A percentile compares a stretch with the other conserved stretches of the same genome.
phyloP scores from a whole-genome alignment of 495 filamentous ascomycete genomes.

The Neurospora sp. region DNA sequence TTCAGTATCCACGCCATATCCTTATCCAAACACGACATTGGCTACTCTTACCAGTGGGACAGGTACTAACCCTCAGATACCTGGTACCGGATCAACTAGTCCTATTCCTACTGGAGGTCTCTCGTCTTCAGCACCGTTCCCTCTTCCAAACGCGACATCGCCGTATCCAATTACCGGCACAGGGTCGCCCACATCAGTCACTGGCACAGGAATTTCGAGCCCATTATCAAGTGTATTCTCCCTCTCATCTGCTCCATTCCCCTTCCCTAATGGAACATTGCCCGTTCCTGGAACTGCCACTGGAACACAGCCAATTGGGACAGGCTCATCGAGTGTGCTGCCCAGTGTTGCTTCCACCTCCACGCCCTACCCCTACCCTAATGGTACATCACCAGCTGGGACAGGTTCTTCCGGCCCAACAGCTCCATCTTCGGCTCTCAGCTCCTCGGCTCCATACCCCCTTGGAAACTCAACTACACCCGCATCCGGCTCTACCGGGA shows the following conservation, averaged over 20 bases:
- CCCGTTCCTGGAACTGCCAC: not conserved
- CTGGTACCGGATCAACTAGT: slow-evolving; percentile 1
- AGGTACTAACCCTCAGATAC: not conserved
- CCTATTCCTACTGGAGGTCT: slow-evolving; percentile 5
- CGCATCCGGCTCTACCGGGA: not conserved
- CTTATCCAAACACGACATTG: slow-evolving; percentile 9
- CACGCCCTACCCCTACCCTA: not conserved
- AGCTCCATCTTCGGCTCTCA: not conserved
- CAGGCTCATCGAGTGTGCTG: not conserved
- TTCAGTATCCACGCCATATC: slow-evolving; percentile 4
- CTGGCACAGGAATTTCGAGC: not conserved
- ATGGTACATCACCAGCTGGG: not conserved
- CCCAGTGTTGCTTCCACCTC: not conserved
- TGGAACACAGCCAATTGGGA: not conserved
- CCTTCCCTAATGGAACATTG: not conserved
- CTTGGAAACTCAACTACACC: slow-evolving; percentile 3
- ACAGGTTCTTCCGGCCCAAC: not conserved
- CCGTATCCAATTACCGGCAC: not conserved
- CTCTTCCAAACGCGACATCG: slow-evolving; percentile 19
- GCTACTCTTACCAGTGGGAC: not conserved
- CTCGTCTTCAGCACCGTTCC: slow-evolving; percentile 13
- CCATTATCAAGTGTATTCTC: not conserved
- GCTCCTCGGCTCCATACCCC: not conserved
- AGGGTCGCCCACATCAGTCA: not conserved
- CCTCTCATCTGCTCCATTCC: not conserved